phyloP scores from a whole-genome alignment of 2,329 filamentous ascomycete species.

The Ceratocystis cubensis region DNA sequence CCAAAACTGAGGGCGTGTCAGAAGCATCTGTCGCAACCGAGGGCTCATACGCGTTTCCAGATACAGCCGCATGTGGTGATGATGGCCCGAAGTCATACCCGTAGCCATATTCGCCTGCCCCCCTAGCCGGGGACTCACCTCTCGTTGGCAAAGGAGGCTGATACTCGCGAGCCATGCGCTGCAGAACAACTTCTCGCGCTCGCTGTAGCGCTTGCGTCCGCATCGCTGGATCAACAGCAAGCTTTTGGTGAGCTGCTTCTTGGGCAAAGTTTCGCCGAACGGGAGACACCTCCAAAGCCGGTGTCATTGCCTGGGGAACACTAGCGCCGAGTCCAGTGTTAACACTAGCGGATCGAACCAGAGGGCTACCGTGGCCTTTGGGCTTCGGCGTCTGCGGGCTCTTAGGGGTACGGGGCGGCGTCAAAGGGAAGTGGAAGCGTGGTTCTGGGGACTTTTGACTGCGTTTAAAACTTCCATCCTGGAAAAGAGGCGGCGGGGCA shows the following conservation, averaged over 20 bases:
- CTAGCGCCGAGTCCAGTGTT: background rate
- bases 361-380: background rate
- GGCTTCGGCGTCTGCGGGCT: background rate
- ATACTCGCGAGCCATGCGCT: conserved; percentile 44
- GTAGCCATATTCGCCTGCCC: background rate
- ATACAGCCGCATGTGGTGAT: background rate
- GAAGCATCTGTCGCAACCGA: background rate
- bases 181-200: conserved; percentile 48
- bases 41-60: background rate
- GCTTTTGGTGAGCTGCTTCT: conserved; percentile 42
- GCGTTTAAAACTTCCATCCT: background rate
- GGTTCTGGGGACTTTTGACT: conserved; percentile 7
- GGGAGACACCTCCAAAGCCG: conserved; percentile 39
- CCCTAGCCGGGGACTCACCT: background rate
- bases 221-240: conserved; percentile 45
- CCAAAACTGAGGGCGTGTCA: background rate
- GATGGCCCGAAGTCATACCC: background rate
- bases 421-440: conserved; percentile 4
- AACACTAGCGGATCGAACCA: background rate
- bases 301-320: background rate
- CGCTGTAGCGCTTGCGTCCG: conserved; percentile 43
- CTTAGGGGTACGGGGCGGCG: conserved; percentile 5
- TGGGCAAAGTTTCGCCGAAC: conserved; percentile 47
- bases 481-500: background rate
- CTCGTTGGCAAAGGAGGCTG: background rate